Evolutionary conservation across 2,329 filamentous ascomycete species (phyloP), one percentile per base, ranked within the genome.

Genomic region (Paracoccidioides brasiliensis): DNA sequence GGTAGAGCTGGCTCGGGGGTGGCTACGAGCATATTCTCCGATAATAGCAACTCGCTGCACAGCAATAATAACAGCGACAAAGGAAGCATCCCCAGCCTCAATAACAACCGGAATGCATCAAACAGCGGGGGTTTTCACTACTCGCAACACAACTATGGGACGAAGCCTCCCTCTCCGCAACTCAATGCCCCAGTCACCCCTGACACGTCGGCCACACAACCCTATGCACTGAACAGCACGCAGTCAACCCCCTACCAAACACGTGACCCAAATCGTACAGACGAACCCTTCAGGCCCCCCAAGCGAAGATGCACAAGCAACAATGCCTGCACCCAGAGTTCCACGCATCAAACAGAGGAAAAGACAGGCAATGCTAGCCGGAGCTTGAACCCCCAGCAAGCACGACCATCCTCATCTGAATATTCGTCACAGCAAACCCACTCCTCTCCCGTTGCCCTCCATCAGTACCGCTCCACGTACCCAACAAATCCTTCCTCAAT

Each of bases 1-100:
- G 71, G 71, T 8, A 67, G 70, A 2, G 56, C 58, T 38, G 56
- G 60, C 22, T 44, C 46, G 7, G 54, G 40, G 3, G 40, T 15
- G 28, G 22, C 12, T 37, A 15, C 43, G 8, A 52, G 40, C 35
- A 54, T 57, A 52, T 56, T 55, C n/a, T 41, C 53, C 2, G 53
- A 55, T 33, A 32, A 32, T 4, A 53, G 44, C 37, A 38, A n/a
- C 52, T 35, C 52, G 45, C 28, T 30, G 22, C 38, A 9, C 44
- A 46, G n/a, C 28, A 43, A 38, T 53, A 30, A 30, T 33, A 38
- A 30, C 40, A 28, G 37, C 8, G 22, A 8, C 42, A 53, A 40
- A 3, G 12, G 7, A 7, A 38, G 37, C 37, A 38, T 8, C 12
- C 7, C 3, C 2, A 38, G 37, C 32, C 2, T 22, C 9, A 7